These are phyloP conservation scores for Xylaria venustula DNA, from an alignment of 495 filamentous ascomycete species.

Conservation along the genomic window DNA sequence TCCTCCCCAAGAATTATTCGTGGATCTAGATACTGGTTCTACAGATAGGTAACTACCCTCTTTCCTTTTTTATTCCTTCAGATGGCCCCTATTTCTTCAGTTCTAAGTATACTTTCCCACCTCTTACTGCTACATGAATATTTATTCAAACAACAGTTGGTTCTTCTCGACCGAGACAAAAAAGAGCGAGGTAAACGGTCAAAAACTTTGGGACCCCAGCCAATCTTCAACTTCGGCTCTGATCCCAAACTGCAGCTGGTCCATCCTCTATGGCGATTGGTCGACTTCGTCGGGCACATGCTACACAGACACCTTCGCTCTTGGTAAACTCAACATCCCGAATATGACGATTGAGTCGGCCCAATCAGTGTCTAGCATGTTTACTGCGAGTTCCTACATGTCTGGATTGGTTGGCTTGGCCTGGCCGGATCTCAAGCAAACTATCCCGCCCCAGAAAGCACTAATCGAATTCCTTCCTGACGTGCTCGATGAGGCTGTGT, in stretches of 20 bases:
- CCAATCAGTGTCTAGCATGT: constrained; percentile 26
- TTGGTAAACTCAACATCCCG: constrained; percentile 52
- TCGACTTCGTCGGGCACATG: constrained; percentile 33
- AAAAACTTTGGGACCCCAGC: constrained; percentile 52
- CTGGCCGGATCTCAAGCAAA: constrained; percentile 37
- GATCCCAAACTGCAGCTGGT: constrained; percentile 55
- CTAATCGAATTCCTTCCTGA: constrained; percentile 67
- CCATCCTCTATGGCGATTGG: constrained; percentile 67
- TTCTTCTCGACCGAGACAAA: constrained; percentile 63
- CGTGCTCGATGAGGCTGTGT: constrained; percentile 48
- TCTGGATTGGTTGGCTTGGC: constrained; percentile 41
- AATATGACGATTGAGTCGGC: constrained; percentile 55
- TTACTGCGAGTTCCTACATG: constrained; percentile 23
- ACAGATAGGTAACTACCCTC: constrained; percentile 74
- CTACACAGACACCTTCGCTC: constrained; percentile 35
- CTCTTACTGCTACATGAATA: neutral
- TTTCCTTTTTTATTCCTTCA: too few species aligned
- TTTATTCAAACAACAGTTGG: constrained; percentile 35
- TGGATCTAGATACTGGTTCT: constrained; percentile 76
- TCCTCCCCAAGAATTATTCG: constrained; percentile 60
- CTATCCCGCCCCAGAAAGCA: constrained; percentile 55
- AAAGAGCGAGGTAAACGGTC: constrained; percentile 33
- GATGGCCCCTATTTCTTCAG: too few species aligned
- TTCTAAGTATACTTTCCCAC: too few species aligned
- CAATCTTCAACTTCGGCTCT: constrained; percentile 61